These are phyloP conservation scores for Guyanaporus albipodus DNA, from an alignment of 768 basidiomycete species.

Conservation along the genomic window DNA sequence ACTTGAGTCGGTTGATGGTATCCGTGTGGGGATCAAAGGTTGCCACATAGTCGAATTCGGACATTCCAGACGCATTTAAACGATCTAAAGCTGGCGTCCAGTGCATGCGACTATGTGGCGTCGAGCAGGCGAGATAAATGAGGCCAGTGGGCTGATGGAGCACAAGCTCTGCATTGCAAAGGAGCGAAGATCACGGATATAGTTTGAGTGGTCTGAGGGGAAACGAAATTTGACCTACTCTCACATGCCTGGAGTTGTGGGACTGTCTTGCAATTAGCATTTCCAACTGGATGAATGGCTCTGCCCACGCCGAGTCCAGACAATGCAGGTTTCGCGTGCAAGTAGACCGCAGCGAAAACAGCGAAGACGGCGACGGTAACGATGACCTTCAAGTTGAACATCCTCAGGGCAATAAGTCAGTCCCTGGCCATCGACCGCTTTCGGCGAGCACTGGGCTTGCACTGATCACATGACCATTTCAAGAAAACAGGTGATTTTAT, in stretches of 20 bases:
- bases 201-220: background rate
- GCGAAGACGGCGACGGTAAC: constrained; percentile 33
- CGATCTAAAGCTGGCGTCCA: constrained; percentile 49
- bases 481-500: too few species aligned
- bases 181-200: background rate
- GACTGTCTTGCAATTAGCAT: constrained; percentile 45
- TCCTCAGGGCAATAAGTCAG: too few species aligned
- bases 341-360: constrained; percentile 42
- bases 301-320: constrained; percentile 42
- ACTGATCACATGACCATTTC: constrained; percentile 4
- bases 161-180: constrained; percentile 42
- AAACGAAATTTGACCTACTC: constrained; percentile 38
- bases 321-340: constrained; percentile 46
- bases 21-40: constrained; percentile 50
- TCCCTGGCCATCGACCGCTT: background rate
- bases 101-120: constrained; percentile 39
- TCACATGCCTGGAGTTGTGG: constrained; percentile 64
- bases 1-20: constrained; percentile 42
- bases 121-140: constrained; percentile 63
- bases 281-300: constrained; percentile 42
- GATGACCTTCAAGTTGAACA: background rate
- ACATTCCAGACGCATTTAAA: constrained; percentile 36
- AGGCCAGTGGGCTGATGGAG: constrained; percentile 55
- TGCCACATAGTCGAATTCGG: constrained; percentile 53
- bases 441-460: background rate